phyloP scores from a whole-genome alignment of 345 rosid genomes.

The Euphorbia tirucalli region DNA sequence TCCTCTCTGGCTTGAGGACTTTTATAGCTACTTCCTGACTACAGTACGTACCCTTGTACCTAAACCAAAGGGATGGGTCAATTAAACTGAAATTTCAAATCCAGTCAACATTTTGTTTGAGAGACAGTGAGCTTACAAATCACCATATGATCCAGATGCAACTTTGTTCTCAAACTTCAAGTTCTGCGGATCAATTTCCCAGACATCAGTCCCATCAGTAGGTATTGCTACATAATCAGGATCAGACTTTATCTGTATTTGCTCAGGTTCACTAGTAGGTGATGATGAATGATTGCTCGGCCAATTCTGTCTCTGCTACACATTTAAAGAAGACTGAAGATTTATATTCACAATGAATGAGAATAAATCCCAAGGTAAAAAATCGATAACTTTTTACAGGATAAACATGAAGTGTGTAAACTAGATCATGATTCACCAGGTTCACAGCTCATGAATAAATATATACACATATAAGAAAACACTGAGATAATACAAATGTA shows the following conservation, averaged over 20 bases:
- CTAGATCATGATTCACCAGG: background rate
- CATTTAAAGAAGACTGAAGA: slow-evolving; percentile 9
- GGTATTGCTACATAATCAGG: slow-evolving; percentile 73
- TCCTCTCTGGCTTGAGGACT: slow-evolving; percentile 88
- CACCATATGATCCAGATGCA: slow-evolving; percentile 97
- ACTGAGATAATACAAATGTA: background rate
- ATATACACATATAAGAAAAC: background rate
- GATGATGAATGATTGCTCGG: slow-evolving; percentile 48
- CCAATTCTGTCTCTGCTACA: slow-evolving; percentile 56
- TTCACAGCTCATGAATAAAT: background rate
- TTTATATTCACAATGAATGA: background rate
- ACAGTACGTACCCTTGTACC: slow-evolving; percentile 90
- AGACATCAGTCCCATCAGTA: slow-evolving; percentile 86
- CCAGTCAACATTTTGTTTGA: slow-evolving; percentile 8
- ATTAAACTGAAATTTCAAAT: slow-evolving; percentile 7
- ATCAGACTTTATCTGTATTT: slow-evolving; percentile 29
- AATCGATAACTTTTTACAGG: background rate
- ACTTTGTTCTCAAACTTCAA: slow-evolving; percentile 74
- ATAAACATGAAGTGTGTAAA: slow-evolving; percentile 2
- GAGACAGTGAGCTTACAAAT: slow-evolving; percentile 63
- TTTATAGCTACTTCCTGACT: slow-evolving; percentile 98
- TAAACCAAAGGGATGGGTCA: slow-evolving; percentile 24
- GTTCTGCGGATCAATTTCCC: slow-evolving; percentile 81
- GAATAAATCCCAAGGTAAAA: background rate
- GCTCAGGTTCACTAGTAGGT: slow-evolving; percentile 44